A percentile compares a stretch with the other conserved stretches of the same genome.
Conservation (phyloP, 768 basidiomycete genomes). For the Kwoniella botswanensis region DNA sequence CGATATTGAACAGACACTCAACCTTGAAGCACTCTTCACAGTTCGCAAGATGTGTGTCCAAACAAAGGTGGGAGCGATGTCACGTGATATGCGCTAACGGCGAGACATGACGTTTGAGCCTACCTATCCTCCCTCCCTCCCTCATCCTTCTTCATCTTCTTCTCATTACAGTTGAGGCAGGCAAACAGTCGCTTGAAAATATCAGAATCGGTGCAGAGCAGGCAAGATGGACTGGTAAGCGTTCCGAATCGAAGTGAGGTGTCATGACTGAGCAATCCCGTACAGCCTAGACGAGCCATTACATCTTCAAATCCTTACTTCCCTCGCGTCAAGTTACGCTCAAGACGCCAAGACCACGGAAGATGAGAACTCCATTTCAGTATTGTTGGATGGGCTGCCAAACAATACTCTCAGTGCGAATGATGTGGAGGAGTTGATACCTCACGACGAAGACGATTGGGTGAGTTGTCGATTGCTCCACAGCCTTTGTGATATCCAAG, state of each 20-base stretch:
- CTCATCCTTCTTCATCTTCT: no score
- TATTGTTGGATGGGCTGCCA: slow-evolving; percentile 36
- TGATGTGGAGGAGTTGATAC: not conserved
- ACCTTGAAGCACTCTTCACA: not conserved
- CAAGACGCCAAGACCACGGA: slow-evolving; percentile 11
- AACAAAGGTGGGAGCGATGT: not conserved
- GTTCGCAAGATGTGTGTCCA: not conserved
- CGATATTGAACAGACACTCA: not conserved
- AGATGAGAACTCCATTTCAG: slow-evolving; percentile 14
- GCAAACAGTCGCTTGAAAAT: no score
- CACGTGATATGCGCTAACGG: not conserved
- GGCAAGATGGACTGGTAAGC: slow-evolving; percentile 47
- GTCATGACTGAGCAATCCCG: not conserved
- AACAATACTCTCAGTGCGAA: slow-evolving; percentile 6
- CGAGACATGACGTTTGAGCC: not conserved
- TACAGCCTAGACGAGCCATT: slow-evolving; percentile 53
- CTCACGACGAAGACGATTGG: slow-evolving; percentile 48
- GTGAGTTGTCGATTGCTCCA: slow-evolving; percentile 24
- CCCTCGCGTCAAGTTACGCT: slow-evolving; percentile 48
- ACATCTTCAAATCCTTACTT: slow-evolving; percentile 51
- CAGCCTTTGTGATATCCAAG: not conserved
- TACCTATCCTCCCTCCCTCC: not conserved
- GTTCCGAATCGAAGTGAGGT: not conserved
- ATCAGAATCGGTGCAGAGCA: not conserved
- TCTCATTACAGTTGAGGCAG: no score